Evolutionary conservation across 768 basidiomycete genomes (phyloP), one percentile per base, ranked within the genome.

Genomic region (Hygrophorus russula): DNA sequence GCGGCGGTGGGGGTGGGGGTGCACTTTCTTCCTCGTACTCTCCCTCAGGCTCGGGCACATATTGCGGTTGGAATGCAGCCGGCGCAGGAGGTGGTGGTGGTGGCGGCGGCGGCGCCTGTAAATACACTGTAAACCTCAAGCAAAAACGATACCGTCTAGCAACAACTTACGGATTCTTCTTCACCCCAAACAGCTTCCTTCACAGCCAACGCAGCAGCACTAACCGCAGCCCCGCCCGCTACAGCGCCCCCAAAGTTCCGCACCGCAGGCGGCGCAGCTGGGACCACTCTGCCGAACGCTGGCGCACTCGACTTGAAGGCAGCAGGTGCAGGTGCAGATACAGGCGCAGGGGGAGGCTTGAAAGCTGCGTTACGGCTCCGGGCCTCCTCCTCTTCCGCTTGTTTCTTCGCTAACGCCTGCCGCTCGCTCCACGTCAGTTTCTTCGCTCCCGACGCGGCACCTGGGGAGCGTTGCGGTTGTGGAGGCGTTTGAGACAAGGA

Each of bases 401-500:
- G 85, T 56, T 82, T 82, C 69, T 92, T 93, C 1, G 90, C 83
- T n/a, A 82, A 65, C 0, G 87, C 91, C 56, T 97, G 93, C 15
- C 93, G 72, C 59, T 98, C 86, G 46, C 76, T 84, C 94, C 94
- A 98, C 0, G 93, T 94, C 48, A 94, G 59, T 59, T 90, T 93
- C 67, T 87, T 87, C 1, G 67, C 46, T 0, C 70, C 75, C 18
- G 19, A 54, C 9, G 51, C 49, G 19, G 57, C 48, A 45, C 45
- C 49, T 6, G 53, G 50, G n/a, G 49, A 49, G 3, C 53, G 52
- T 0, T 62, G 46, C n/a, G 63, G n/a, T 13, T 60, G 50, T 18
- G 63, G 51, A 38, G 28, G 24, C 11, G 39, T 29, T 13, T 64
- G 63, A n/a, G n/a, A n/a, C n/a, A n/a, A n/a, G n/a, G 65, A 49